Evolutionary conservation across 805 yeast genomes (phyloP).

Genomic region (Candida awuae): DNA sequence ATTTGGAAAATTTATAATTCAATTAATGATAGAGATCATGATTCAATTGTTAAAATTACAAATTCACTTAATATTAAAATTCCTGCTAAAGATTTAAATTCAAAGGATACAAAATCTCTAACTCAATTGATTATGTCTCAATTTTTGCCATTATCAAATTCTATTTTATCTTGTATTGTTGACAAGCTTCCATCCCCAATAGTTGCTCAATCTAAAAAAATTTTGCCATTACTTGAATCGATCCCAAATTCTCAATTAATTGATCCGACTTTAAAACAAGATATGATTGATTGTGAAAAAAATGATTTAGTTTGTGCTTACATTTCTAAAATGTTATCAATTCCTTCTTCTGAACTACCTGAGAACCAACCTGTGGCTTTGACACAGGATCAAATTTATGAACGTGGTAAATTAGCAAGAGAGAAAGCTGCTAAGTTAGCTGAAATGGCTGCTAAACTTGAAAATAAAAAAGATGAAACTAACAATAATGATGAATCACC

Average conservation of each 20-base stretch:
- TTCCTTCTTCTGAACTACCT: slow-evolving; percentile 79
- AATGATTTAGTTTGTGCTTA: slow-evolving; percentile 64
- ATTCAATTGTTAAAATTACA: slow-evolving; percentile 67
- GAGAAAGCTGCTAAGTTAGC: slow-evolving; percentile 60
- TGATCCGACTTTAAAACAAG: slow-evolving; percentile 39
- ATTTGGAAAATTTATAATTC: slow-evolving; percentile 87
- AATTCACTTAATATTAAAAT: slow-evolving; percentile 60
- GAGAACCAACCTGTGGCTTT: slow-evolving; percentile 35
- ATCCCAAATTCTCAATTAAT: slow-evolving; percentile 45
- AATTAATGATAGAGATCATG: slow-evolving; percentile 58
- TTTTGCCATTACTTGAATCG: slow-evolving; percentile 56
- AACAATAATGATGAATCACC: slow-evolving; percentile 18
- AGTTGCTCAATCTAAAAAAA: slow-evolving; percentile 63
- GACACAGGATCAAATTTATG: slow-evolving; percentile 48
- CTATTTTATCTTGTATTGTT: slow-evolving; percentile 75
- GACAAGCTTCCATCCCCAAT: slow-evolving; percentile 81
- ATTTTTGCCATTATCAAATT: slow-evolving; percentile 90
- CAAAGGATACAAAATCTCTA: slow-evolving; percentile 65
- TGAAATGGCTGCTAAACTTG: slow-evolving; percentile 34
- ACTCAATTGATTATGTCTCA: slow-evolving; percentile 70
- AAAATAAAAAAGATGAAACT: slow-evolving; percentile 8
- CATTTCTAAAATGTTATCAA: slow-evolving; percentile 81
- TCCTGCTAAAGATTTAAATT: slow-evolving; percentile 64
- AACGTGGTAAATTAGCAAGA: slow-evolving; percentile 56
- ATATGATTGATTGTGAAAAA: slow-evolving; percentile 64